Conservation (phyloP, 2,329 filamentous ascomycete genomes). For the Albophoma yamanashiensis region DNA sequence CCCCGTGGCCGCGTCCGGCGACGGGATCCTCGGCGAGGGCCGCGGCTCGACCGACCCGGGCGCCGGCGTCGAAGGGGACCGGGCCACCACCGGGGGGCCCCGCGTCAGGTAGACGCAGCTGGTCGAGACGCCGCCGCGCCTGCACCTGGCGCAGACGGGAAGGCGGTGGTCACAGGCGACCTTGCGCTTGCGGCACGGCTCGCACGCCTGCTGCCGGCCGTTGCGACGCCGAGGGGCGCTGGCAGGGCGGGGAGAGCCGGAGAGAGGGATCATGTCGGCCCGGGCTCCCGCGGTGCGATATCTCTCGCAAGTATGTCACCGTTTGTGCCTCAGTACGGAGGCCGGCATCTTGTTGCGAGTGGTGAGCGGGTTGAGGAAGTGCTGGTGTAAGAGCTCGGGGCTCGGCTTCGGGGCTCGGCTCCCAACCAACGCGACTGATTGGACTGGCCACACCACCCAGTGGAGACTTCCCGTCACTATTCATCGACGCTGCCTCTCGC, state of each 20-base stretch:
- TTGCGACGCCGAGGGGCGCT: conserved; percentile 13
- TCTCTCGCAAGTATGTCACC: not conserved
- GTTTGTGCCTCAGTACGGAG: not conserved
- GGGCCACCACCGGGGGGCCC: not conserved
- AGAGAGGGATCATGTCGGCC: not conserved
- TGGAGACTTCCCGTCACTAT: not conserved
- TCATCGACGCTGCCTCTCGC: not conserved
- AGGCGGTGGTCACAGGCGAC: conserved; percentile 31
- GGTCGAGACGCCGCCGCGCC: conserved; percentile 18
- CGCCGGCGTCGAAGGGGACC: not conserved
- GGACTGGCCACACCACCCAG: not conserved
- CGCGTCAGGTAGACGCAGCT: conserved; percentile 24
- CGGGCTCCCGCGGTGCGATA: too few relatives aligned
- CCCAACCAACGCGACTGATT: not conserved
- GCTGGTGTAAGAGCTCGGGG: not conserved
- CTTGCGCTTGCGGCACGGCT: conserved; percentile 30
- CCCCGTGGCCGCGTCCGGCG: not conserved
- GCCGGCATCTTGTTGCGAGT: not conserved
- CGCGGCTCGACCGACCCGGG: not conserved
- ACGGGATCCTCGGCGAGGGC: not conserved
- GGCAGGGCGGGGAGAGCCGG: not conserved
- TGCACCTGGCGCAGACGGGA: conserved; percentile 28
- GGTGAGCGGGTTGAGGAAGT: not conserved
- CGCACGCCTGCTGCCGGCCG: conserved; percentile 16
- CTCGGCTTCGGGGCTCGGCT: conserved; percentile 2